phyloP scores from a whole-genome alignment of 2,329 filamentous ascomycete species.

The Blastomyces gilchristii region DNA sequence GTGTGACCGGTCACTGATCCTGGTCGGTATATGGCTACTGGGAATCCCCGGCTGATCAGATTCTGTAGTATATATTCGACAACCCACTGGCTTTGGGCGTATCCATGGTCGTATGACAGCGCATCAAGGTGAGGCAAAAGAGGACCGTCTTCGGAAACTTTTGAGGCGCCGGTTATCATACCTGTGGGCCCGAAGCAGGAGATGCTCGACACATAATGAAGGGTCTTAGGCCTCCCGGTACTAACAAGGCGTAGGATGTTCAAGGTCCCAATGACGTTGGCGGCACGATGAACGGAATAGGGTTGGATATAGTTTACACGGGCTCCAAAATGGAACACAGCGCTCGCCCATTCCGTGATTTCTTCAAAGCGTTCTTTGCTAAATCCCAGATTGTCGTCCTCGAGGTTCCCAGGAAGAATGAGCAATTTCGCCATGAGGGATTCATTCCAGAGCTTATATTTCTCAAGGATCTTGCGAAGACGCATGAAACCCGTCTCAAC shows the following conservation, averaged over 20 bases:
- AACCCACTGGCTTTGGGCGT: slow-evolving; percentile 79
- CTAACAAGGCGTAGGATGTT: slow-evolving; percentile 61
- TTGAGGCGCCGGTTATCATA: slow-evolving; percentile 14
- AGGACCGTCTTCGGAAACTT: slow-evolving; percentile 17
- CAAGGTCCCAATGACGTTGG: slow-evolving; percentile 66
- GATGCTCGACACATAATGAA: slow-evolving; percentile 22
- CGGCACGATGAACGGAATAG: slow-evolving; percentile 56
- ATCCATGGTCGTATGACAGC: slow-evolving; percentile 56
- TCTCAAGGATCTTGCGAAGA: slow-evolving; percentile 43
- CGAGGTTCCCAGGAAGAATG: slow-evolving; percentile 49
- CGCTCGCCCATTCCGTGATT: slow-evolving; percentile 14
- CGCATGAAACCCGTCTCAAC: slow-evolving; percentile 15
- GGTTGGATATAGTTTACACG: slow-evolving; percentile 62
- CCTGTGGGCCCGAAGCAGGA: slow-evolving; percentile 21
- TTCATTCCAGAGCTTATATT: slow-evolving; percentile 23
- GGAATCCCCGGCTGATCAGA: slow-evolving; percentile 61
- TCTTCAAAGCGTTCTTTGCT: slow-evolving; percentile 47
- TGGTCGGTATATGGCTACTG: slow-evolving; percentile 61
- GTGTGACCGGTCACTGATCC: slow-evolving; percentile 70
- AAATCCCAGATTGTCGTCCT: slow-evolving; percentile 51
- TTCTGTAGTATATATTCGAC: slow-evolving; percentile 57
- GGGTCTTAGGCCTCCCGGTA: slow-evolving; percentile 15
- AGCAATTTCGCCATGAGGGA: slow-evolving; percentile 12
- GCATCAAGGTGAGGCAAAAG: slow-evolving; percentile 17
- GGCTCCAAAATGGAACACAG: slow-evolving; percentile 66